These are phyloP conservation scores for Dioscorea zingiberensis DNA, from an alignment of 106 monocot genomes.

Conservation along the genomic window DNA sequence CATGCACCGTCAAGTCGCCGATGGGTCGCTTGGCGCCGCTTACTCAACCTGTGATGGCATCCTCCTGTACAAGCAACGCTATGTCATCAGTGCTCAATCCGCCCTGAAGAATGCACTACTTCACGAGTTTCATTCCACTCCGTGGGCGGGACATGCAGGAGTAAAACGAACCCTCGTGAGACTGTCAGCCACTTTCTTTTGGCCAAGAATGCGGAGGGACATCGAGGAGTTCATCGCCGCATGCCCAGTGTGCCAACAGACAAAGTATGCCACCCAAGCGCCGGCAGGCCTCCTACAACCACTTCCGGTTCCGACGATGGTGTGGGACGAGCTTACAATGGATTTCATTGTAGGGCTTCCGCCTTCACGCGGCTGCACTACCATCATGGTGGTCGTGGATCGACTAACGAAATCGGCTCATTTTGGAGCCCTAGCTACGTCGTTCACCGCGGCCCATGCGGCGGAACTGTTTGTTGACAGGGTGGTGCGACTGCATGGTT, in stretches of 20 bases:
- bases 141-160: too few relatives aligned
- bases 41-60: too few relatives aligned
- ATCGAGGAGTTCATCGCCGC: too few relatives aligned
- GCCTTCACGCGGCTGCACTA: not conserved
- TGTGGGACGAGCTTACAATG: slow-evolving; percentile 3
- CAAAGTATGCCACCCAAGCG: not conserved
- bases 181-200: too few relatives aligned
- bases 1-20: too few relatives aligned
- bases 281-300: not conserved
- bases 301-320: not conserved
- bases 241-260: not conserved
- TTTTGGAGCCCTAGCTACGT: not conserved
- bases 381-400: slow-evolving; percentile 12
- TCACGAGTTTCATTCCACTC: too few relatives aligned
- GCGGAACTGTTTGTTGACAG: not conserved
- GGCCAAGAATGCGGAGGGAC: not conserved
- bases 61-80: too few relatives aligned
- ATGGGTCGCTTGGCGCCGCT: too few relatives aligned
- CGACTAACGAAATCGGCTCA: slow-evolving; percentile 6
- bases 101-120: too few relatives aligned
- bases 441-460: too few relatives aligned
- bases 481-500: not conserved
- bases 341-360: slow-evolving; percentile 15
- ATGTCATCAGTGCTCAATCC: too few relatives aligned
- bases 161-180: too few relatives aligned